phyloP scores from a whole-genome alignment of 2,329 filamentous ascomycete species.

The Cladorrhinum sp. region DNA sequence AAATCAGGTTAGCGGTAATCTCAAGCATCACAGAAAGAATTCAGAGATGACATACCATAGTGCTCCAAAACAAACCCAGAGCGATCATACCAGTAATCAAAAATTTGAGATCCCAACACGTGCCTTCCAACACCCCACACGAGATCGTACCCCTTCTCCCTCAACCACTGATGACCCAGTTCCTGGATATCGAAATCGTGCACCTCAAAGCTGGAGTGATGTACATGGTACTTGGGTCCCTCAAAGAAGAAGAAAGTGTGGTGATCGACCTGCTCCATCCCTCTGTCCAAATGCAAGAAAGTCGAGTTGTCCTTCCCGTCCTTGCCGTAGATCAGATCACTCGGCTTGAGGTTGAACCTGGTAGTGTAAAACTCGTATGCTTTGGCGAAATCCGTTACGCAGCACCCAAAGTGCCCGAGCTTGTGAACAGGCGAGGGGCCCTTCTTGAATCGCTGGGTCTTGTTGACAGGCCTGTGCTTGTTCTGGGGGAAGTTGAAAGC shows the following conservation, averaged over 20 bases:
- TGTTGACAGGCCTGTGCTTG: constrained; percentile 47
- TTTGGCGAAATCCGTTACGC: constrained; percentile 31
- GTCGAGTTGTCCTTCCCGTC: constrained; percentile 16
- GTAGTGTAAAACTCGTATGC: constrained; percentile 31
- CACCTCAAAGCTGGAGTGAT: constrained; percentile 57
- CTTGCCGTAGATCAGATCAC: constrained; percentile 22
- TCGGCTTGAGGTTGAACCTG: constrained; percentile 33
- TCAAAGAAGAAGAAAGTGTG: constrained; percentile 49
- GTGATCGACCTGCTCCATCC: constrained; percentile 47
- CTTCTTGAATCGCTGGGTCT: constrained; percentile 49
- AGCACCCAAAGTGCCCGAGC: constrained; percentile 32
- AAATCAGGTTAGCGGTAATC: background rate
- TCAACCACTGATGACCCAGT: constrained; percentile 58
- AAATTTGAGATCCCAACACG: constrained; percentile 58
- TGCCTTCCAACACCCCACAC: constrained; percentile 63
- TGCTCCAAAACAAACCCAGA: constrained; percentile 55
- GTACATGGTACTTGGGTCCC: constrained; percentile 40
- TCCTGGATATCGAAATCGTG: constrained; percentile 60
- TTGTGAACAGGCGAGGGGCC: constrained; percentile 29
- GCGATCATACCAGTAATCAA: constrained; percentile 57
- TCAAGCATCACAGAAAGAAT: background rate
- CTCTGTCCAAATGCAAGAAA: constrained; percentile 52
- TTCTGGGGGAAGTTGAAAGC: constrained; percentile 44
- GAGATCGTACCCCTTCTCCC: constrained; percentile 47
- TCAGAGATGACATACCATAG: constrained; percentile 37